phyloP scores from a whole-genome alignment of 2,329 filamentous ascomycete species.

The Fusarium pininemorale region DNA sequence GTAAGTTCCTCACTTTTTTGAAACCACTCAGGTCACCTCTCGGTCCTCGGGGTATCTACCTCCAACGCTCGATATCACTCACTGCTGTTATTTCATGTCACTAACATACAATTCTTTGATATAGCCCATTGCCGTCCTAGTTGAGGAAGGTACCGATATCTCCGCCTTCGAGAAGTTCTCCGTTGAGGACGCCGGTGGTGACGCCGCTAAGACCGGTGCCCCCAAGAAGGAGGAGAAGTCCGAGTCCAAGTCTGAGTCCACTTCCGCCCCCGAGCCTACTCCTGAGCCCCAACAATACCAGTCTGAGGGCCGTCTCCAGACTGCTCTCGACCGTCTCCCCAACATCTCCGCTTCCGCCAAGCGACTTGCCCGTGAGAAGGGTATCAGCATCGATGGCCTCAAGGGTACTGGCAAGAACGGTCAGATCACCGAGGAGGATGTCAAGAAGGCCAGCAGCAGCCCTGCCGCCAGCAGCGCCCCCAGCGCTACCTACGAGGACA shows the following conservation, averaged over 20 bases:
- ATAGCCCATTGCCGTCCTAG: constrained; percentile 93
- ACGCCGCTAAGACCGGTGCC: constrained; percentile 66
- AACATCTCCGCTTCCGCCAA: constrained; percentile 77
- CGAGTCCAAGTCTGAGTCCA: constrained; percentile 66
- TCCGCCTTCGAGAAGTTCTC: constrained; percentile 89
- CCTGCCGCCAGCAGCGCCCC: constrained; percentile 62
- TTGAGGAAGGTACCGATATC: constrained; percentile 90
- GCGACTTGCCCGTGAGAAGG: constrained; percentile 85
- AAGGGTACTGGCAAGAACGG: constrained; percentile 90
- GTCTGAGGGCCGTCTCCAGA: constrained; percentile 80
- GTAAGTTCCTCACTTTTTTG: constrained; percentile 66
- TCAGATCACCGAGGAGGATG: constrained; percentile 89
- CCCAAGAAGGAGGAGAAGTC: constrained; percentile 73
- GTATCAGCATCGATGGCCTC: constrained; percentile 77
- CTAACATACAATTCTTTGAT: constrained; percentile 17
- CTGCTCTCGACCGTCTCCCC: constrained; percentile 83
- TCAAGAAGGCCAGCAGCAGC: constrained; percentile 82
- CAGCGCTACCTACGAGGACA: constrained; percentile 81
- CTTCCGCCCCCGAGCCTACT: constrained; percentile 54
- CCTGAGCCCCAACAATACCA: constrained; percentile 75
- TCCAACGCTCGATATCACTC: constrained; percentile 8
- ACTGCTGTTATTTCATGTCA: neutral
- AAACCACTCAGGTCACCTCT: constrained; percentile 12
- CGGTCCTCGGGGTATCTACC: constrained; percentile 26
- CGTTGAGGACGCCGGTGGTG: constrained; percentile 89